A percentile compares a stretch with the other conserved stretches of the same genome.
Conservation (phyloP, 106 monocot genomes). For the Dioscorea alata region DNA sequence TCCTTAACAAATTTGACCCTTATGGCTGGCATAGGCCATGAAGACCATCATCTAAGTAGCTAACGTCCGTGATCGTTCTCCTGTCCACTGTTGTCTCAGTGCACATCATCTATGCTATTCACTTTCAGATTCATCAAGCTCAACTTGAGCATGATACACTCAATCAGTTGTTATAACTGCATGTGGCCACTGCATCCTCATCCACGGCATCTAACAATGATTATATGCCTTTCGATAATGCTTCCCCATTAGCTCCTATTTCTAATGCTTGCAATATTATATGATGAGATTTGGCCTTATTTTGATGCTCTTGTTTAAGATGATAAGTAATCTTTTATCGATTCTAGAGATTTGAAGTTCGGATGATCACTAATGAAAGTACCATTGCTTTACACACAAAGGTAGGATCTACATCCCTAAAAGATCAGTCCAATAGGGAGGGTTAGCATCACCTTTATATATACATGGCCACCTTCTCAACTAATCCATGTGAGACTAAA, state of each 20-base stretch:
- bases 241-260: background rate
- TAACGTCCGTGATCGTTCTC: conserved; percentile 3
- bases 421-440: no score
- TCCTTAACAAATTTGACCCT: conserved; percentile 4
- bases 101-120: background rate
- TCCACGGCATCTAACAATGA: background rate
- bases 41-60: conserved; percentile 25
- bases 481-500: no score
- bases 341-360: conserved; percentile 12
- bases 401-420: no score
- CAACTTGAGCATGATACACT: background rate
- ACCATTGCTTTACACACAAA: no score
- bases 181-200: background rate
- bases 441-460: no score
- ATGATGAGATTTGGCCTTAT: conserved; percentile 19
- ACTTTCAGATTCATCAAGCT: background rate
- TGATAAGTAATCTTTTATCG: conserved; percentile 2
- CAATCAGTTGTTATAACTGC: background rate
- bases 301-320: conserved; percentile 5
- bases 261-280: background rate
- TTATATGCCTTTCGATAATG: background rate
- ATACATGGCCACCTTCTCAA: no score
- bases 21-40: conserved; percentile 14
- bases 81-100: conserved; percentile 7
- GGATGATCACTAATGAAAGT: no score